These are phyloP conservation scores for Aspergillus coremiiformis DNA, from an alignment of 495 filamentous ascomycete species.

Conservation along the genomic window DNA sequence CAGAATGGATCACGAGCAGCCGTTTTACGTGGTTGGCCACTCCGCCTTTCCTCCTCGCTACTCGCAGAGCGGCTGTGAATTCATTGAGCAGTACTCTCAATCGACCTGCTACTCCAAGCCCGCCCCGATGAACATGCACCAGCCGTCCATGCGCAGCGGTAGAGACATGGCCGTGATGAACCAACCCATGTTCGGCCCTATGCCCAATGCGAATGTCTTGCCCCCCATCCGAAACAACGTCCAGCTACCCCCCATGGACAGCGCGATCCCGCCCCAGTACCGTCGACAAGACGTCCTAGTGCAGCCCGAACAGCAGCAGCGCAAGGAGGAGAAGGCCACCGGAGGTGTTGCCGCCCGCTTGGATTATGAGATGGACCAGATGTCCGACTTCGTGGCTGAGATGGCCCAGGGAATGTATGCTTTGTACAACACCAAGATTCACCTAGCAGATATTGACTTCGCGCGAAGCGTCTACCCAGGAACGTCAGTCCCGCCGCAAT, in stretches of 20 bases:
- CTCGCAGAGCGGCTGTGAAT: slow-evolving; percentile 42
- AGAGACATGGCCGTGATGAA: slow-evolving; percentile 28
- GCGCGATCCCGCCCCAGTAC: slow-evolving; percentile 37
- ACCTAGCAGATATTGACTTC: slow-evolving; percentile 64
- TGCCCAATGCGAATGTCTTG: slow-evolving; percentile 29
- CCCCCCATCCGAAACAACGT: slow-evolving; percentile 39
- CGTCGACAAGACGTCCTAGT: slow-evolving; percentile 36
- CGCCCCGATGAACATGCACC: slow-evolving; percentile 33
- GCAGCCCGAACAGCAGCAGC: slow-evolving; percentile 32
- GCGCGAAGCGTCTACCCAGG: slow-evolving; percentile 69
- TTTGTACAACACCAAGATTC: slow-evolving; percentile 52
- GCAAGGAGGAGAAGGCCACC: slow-evolving; percentile 49
- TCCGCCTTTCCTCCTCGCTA: slow-evolving; percentile 40
- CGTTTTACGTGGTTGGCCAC: slow-evolving; percentile 35
- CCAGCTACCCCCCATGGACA: slow-evolving; percentile 40
- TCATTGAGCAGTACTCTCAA: slow-evolving; percentile 46
- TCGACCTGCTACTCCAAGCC: slow-evolving; percentile 36
- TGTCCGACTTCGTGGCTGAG: slow-evolving; percentile 95
- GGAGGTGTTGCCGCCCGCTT: slow-evolving; percentile 93
- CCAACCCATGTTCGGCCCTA: slow-evolving; percentile 35
- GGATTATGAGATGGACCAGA: slow-evolving; percentile 98
- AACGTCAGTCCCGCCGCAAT: slow-evolving; percentile 61
- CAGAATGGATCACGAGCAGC: slow-evolving; percentile 35
- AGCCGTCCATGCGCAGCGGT: slow-evolving; percentile 26
- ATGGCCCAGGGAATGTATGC: slow-evolving; percentile 80